A percentile compares a stretch with the other conserved stretches of the same genome.
These are phyloP conservation scores for Isoetes engelmannii DNA, from an alignment of 83 land plant species.

Conservation along the genomic window DNA sequence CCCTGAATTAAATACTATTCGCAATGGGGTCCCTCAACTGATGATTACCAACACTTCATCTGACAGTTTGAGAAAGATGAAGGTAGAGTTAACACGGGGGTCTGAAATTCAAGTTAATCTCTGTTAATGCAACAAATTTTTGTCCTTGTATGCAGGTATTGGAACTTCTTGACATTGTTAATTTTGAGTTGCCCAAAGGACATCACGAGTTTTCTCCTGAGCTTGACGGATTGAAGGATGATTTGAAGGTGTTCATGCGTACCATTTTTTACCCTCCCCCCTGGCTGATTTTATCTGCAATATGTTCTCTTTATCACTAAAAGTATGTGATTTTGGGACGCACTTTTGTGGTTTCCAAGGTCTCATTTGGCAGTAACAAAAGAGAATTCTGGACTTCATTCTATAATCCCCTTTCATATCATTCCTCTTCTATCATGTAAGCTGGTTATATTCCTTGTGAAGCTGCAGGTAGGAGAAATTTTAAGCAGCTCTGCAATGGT, in stretches of 20 bases:
- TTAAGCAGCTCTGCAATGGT: conserved; percentile 55
- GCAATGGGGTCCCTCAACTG: neutral
- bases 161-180: conserved; percentile 81
- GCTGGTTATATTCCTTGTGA: neutral
- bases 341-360: neutral
- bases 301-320: neutral
- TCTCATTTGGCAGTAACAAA: neutral
- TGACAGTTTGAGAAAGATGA: conserved; percentile 41
- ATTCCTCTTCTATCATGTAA: too few relatives aligned
- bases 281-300: neutral
- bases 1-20: conserved; percentile 2
- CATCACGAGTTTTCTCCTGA: conserved; percentile 44
- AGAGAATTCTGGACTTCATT: neutral
- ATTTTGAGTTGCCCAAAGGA: conserved; percentile 65
- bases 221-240: conserved; percentile 46
- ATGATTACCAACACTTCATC: conserved; percentile 15
- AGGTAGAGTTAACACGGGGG: conserved; percentile 34
- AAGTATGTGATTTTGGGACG: neutral
- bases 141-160: conserved; percentile 42
- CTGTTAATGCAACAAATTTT: neutral
- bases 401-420: neutral
- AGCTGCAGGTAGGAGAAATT: conserved; percentile 63
- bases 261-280: neutral
- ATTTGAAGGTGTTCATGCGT: conserved; percentile 41
- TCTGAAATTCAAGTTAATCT: neutral